phyloP scores from a whole-genome alignment of 1,139 yeast genomes.

The Yamadazyma triangularis region DNA sequence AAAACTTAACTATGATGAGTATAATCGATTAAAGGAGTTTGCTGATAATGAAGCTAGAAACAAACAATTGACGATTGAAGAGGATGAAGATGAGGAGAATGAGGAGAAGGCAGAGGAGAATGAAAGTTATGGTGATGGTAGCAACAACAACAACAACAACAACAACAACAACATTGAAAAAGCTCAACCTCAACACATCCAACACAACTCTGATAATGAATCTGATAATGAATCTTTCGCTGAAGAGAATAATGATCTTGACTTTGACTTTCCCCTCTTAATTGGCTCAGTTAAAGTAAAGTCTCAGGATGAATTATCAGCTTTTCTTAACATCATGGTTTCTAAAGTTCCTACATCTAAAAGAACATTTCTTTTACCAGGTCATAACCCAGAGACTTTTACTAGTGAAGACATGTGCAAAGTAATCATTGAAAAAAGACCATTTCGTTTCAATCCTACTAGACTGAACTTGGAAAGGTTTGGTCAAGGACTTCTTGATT shows the following conservation, averaged over 20 bases:
- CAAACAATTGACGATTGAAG: neutral
- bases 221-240: constrained; percentile 3
- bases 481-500: constrained; percentile 39
- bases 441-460: constrained; percentile 35
- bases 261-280: constrained; percentile 28
- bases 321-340: constrained; percentile 22
- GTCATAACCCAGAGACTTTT: constrained; percentile 36
- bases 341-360: constrained; percentile 22
- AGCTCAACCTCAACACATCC: neutral
- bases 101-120: too few relatives aligned
- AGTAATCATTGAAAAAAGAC: constrained; percentile 23
- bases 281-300: constrained; percentile 25
- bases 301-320: constrained; percentile 17
- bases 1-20: constrained; percentile 29
- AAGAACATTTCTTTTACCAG: constrained; percentile 39
- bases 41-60: constrained; percentile 11
- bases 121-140: neutral
- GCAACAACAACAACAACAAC: too few relatives aligned
- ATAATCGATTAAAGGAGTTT: constrained; percentile 27
- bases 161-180: too few relatives aligned
- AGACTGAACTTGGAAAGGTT: constrained; percentile 36
- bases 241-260: constrained; percentile 5
- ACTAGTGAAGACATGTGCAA: constrained; percentile 35
- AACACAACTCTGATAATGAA: constrained; percentile 3
- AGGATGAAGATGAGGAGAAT: constrained; percentile 1